Conservation (phyloP, 2,329 filamentous ascomycete genomes). For the Monosporascus sp. region DNA sequence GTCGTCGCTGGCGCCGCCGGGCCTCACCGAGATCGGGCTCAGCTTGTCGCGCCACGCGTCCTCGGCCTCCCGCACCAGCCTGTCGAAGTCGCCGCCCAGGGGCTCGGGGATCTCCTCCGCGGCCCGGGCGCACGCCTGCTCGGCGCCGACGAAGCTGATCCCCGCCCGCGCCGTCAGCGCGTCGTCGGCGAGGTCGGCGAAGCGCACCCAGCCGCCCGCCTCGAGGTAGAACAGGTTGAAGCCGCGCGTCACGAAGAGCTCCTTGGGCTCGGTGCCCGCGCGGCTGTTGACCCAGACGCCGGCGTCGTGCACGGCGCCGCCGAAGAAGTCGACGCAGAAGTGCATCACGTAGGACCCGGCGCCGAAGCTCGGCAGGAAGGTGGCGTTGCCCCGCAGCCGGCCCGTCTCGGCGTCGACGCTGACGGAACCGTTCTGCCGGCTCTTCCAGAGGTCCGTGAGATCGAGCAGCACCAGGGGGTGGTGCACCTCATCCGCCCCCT, state of each 20-base stretch:
- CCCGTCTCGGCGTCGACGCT: conserved; percentile 44
- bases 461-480: conserved; percentile 53
- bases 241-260: conserved; percentile 32
- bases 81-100: conserved; percentile 48
- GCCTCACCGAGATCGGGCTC: conserved; percentile 43
- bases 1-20: conserved; percentile 41
- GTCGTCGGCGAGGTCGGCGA: conserved; percentile 37
- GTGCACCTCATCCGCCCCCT: conserved; percentile 2
- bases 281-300: conserved; percentile 36
- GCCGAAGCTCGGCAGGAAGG: conserved; percentile 57
- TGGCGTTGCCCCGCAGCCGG: conserved; percentile 51
- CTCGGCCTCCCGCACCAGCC: conserved; percentile 42
- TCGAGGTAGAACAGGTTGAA: conserved; percentile 37
- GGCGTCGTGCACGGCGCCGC: conserved; percentile 30
- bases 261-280: conserved; percentile 31
- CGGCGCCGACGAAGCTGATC: conserved; percentile 56
- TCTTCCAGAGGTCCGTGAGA: conserved; percentile 52
- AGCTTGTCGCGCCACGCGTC: conserved; percentile 54
- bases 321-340: conserved; percentile 56
- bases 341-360: conserved; percentile 51
- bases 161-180: conserved; percentile 55
- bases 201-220: conserved; percentile 51
- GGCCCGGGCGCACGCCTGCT: conserved; percentile 57
- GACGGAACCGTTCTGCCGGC: conserved; percentile 42
- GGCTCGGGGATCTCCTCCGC: conserved; percentile 56